Percentiles rank a stretch among this genome's conserved stretches.
These are phyloP conservation scores for Scutellaria barbata DNA, from an alignment of 257 asterid genomes.

Conservation along the genomic window DNA sequence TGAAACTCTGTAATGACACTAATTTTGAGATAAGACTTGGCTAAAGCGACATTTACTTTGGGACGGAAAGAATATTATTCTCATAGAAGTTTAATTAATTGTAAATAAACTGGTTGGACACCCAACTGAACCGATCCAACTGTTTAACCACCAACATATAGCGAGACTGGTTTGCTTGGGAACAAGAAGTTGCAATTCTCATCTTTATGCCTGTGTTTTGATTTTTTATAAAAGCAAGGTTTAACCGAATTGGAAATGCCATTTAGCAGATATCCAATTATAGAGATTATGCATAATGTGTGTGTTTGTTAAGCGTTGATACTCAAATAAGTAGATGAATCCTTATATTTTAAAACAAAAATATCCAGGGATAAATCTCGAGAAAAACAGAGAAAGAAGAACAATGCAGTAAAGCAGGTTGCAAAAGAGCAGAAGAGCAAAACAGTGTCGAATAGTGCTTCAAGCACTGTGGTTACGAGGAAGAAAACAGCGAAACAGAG, in stretches of 20 bases:
- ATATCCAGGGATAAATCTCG: conserved; percentile 79
- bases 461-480: conserved; percentile 44
- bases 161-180: neutral
- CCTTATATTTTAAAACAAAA: conserved; percentile 11
- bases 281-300: neutral
- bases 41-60: too few relatives aligned
- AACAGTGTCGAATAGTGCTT: conserved; percentile 44
- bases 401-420: conserved; percentile 58
- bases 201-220: neutral
- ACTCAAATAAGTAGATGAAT: neutral
- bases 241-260: neutral
- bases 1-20: too few relatives aligned
- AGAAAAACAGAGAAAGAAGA: conserved; percentile 89
- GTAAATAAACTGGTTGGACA: too few relatives aligned
- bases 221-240: neutral
- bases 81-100: too few relatives aligned
- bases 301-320: neutral
- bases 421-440: conserved; percentile 60
- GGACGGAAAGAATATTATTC: too few relatives aligned
- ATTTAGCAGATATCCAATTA: neutral
- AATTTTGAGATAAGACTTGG: too few relatives aligned
- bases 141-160: too few relatives aligned
- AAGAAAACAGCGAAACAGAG: conserved; percentile 90
- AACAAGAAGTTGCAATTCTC: neutral
- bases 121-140: too few relatives aligned